These are phyloP conservation scores for Talaromyces proteolyticus DNA, from an alignment of 495 filamentous ascomycete genomes.

Conservation along the genomic window DNA sequence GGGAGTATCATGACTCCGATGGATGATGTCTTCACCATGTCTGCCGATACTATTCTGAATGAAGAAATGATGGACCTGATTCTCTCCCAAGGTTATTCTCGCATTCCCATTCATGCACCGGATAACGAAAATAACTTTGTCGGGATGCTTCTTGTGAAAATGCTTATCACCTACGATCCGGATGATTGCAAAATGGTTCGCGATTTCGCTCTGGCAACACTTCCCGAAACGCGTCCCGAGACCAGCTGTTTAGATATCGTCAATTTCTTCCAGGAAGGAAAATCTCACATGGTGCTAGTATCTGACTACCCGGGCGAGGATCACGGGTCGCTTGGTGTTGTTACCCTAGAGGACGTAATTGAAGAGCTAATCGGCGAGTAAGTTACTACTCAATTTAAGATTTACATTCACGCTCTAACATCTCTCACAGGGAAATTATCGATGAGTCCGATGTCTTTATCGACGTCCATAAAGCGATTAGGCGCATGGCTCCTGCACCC, in stretches of 20 bases:
- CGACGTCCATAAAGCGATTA: constrained; percentile 94
- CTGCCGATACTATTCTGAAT: constrained; percentile 83
- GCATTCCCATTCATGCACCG: constrained; percentile 87
- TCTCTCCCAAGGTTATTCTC: constrained; percentile 85
- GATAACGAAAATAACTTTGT: constrained; percentile 84
- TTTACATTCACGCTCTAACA: constrained; percentile 1
- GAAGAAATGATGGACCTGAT: constrained; percentile 91
- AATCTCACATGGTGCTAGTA: constrained; percentile 97
- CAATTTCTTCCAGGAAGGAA: constrained; percentile 99
- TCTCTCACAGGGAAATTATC: constrained; percentile 58
- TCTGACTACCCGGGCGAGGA: constrained; percentile 85
- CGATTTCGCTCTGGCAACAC: constrained; percentile 86
- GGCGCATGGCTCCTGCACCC: constrained; percentile 66
- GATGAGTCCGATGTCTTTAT: constrained; percentile 95
- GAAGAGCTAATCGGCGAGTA: constrained; percentile 98
- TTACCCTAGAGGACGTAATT: constrained; percentile 96
- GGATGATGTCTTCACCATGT: constrained; percentile 93
- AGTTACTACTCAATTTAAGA: constrained; percentile 26
- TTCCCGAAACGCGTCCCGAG: constrained; percentile 90
- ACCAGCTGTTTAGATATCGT: constrained; percentile 97
- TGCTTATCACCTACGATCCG: constrained; percentile 96
- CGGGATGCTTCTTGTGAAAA: constrained; percentile 96
- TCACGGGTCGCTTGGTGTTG: constrained; percentile 83
- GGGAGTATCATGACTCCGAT: constrained; percentile 97
- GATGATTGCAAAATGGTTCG: constrained; percentile 80